Evolutionary conservation across 1,284 basidiomycete species (phyloP).

Genomic region (Rhodotorula glutinis): DNA sequence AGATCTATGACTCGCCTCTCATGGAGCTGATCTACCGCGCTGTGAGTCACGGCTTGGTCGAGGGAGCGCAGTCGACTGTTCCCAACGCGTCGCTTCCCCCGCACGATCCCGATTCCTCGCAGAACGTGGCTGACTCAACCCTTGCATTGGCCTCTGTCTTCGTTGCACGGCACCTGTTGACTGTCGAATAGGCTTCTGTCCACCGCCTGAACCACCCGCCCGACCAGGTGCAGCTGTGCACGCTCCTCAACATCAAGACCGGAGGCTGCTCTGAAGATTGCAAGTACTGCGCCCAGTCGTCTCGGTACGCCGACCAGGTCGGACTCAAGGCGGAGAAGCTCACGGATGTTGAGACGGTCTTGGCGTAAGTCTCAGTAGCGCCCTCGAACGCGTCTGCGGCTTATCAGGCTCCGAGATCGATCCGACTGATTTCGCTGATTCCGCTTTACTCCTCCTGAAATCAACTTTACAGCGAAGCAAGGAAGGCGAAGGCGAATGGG

Average conservation of each 20-base stretch:
- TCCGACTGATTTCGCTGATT: conserved; percentile 7
- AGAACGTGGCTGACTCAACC: background rate
- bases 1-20: conserved; percentile 73
- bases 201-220: conserved; percentile 86
- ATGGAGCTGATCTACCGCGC: conserved; percentile 83
- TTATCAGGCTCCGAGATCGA: background rate
- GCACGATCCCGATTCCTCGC: background rate
- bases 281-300: conserved; percentile 97
- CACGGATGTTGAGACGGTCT: conserved; percentile 86
- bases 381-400: background rate
- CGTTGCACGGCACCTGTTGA: background rate
- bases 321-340: conserved; percentile 82
- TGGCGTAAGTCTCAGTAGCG: conserved; percentile 60
- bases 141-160: background rate
- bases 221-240: conserved; percentile 84
- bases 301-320: conserved; percentile 70
- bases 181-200: conserved; percentile 53
- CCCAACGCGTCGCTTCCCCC: conserved; percentile 7
- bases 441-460: background rate
- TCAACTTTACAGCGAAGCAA: conserved; percentile 52
- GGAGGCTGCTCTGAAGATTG: conserved; percentile 97
- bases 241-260: conserved; percentile 97
- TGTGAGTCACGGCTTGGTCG: conserved; percentile 53
- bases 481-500: conserved; percentile 91
- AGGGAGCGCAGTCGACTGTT: background rate